phyloP scores from a whole-genome alignment of 768 basidiomycete species.

The Coprinellus micaceus region DNA sequence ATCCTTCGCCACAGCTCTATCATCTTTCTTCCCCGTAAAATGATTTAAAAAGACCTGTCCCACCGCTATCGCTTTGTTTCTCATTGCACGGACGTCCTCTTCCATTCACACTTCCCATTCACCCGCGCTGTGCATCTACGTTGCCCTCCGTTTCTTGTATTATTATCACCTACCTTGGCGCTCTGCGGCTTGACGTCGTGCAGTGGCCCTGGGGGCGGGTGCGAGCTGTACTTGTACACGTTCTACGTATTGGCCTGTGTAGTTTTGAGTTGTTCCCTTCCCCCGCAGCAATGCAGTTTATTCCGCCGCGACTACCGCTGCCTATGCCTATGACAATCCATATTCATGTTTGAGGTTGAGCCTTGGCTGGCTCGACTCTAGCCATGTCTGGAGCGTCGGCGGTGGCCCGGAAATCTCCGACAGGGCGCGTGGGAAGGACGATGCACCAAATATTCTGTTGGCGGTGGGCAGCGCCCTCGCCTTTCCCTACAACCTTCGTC shows the following conservation, averaged over 20 bases:
- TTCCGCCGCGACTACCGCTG: too few species aligned
- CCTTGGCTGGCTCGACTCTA: too few species aligned
- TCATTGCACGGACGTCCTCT: slow-evolving; percentile 15
- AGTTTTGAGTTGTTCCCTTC: too few species aligned
- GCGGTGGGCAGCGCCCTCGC: slow-evolving; percentile 8
- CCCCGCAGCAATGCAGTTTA: too few species aligned
- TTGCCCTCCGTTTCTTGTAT: not conserved
- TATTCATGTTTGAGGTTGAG: too few species aligned
- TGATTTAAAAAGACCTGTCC: not conserved
- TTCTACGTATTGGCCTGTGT: slow-evolving; percentile 17
- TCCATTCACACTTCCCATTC: slow-evolving; percentile 3
- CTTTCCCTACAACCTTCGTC: slow-evolving; percentile 8
- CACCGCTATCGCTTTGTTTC: slow-evolving; percentile 1
- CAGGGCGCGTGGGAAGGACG: slow-evolving; percentile 12
- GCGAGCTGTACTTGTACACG: slow-evolving; percentile 17
- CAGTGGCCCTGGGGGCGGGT: slow-evolving; percentile 4
- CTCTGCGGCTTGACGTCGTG: slow-evolving; percentile 29
- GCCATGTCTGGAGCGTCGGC: not conserved
- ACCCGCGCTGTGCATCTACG: slow-evolving; percentile 1
- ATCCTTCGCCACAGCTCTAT: not conserved
- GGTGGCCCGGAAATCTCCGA: slow-evolving; percentile 32
- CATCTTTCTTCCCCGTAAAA: not conserved
- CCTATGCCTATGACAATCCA: too few species aligned
- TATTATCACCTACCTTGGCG: slow-evolving; percentile 11
- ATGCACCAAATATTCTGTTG: slow-evolving; percentile 4